Base-by-base conservation (phyloP, 306 rosid species). In the Cucurbita maxima region DNA sequence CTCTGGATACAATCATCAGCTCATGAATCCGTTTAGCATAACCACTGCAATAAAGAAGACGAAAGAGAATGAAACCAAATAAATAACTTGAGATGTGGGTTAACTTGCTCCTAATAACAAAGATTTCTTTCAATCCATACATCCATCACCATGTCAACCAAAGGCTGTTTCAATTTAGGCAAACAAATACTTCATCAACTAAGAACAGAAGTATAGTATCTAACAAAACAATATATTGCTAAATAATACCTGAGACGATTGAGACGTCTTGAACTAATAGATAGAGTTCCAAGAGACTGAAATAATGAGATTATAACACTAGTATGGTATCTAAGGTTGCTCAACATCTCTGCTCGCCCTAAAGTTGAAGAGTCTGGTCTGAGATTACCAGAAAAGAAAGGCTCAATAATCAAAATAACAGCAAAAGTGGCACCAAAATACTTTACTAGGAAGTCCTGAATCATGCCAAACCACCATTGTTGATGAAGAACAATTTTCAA, bases 381-480 rank as follows among this genome's bases (percentile, higher is more conserved):
- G 82, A 95, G 81, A 83, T 85, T 76, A 68, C 99, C 99, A 60
- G 99, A 89, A 79, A 95, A 95, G 84, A 95, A 95, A 58, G 99
- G 99, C 87, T 91, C 99, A 30, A 95, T 88, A 51, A 95, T 95
- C 85, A 95, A 80, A 67, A 95, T 85, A 81, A 91, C 99, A 77
- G 99, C 99, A 64, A 95, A 84, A 52, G 99, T 95, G 71, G 99
- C 97, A 76, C 99, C 99, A 74, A 95, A 97, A 85, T 95, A 95
- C 86, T 95, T 95, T 81, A 91, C 77, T 55, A 95, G 64, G 76
- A 91, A 95, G 79, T 95, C 99, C 74, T 95, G 99, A 84, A 95
- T 89, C 97, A 95, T 95, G 85, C 99, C 97, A 88, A 95, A 95
- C 99, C 99, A 95, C 99, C 99, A 95, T 73, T 95, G 96, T 67